Evolutionary conservation across 139 green algal genomes (phyloP).

Genomic region (Chlorella sorokiniana): DNA sequence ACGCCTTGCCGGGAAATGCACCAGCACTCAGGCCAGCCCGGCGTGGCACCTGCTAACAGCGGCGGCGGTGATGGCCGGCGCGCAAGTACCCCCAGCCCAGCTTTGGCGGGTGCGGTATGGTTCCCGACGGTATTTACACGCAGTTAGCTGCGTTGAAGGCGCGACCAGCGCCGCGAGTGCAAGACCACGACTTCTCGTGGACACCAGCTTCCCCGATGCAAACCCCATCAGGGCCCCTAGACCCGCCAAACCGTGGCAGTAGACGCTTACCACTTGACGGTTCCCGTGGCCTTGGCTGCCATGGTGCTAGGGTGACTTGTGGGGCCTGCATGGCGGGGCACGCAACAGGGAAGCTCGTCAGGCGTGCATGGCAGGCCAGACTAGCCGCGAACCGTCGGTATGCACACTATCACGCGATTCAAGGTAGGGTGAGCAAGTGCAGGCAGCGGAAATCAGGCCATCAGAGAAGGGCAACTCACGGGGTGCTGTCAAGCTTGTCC

Average conservation of each 20-base stretch:
- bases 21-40: no score
- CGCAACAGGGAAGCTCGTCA: neutral
- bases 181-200: neutral
- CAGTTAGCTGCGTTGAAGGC: no score
- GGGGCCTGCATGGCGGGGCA: neutral
- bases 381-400: neutral
- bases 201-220: neutral
- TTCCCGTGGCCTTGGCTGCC: constrained; percentile 54
- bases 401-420: neutral
- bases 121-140: no score
- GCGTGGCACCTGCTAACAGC: no score
- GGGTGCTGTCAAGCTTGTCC: neutral
- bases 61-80: no score
- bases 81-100: no score
- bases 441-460: no score
- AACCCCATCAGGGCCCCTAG: neutral
- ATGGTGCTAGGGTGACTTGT: neutral
- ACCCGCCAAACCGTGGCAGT: neutral
- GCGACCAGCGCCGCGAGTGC: neutral
- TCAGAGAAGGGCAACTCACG: neutral
- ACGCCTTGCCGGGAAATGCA: no score
- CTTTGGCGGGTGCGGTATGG: no score
- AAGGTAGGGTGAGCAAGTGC: neutral
- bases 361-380: neutral
- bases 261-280: constrained; percentile 69